A percentile compares a stretch with the other conserved stretches of the same genome.
Evolutionary conservation across 2,329 filamentous ascomycete species (phyloP).

Genomic region (Aspergillus calidoustus): DNA sequence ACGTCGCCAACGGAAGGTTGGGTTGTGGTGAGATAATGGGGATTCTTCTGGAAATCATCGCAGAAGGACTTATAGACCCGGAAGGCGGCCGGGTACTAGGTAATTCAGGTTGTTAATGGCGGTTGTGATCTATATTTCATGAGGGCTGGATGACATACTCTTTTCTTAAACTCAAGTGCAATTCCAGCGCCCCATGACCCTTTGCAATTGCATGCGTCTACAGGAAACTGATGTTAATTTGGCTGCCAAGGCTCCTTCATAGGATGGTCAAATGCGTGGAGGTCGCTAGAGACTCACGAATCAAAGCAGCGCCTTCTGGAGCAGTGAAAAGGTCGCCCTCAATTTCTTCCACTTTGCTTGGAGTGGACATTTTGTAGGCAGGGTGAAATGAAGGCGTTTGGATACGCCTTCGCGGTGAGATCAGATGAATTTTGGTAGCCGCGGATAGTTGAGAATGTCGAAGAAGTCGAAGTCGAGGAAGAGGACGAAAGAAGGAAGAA

Average conservation of each 20-base stretch:
- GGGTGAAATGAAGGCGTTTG: too few relatives aligned
- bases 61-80: slow-evolving; percentile 55
- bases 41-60: slow-evolving; percentile 24
- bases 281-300: slow-evolving; percentile 45
- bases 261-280: background rate
- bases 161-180: slow-evolving; percentile 54
- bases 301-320: slow-evolving; percentile 54
- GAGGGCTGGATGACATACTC: slow-evolving; percentile 26
- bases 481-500: background rate
- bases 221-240: background rate
- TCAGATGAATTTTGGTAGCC: background rate
- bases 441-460: background rate
- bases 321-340: slow-evolving; percentile 59
- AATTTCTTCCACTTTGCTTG: slow-evolving; percentile 33
- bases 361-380: background rate
- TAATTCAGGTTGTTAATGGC: background rate
- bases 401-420: background rate
- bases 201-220: slow-evolving; percentile 63
- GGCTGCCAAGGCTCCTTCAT: background rate
- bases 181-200: slow-evolving; percentile 65
- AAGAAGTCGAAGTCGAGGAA: background rate
- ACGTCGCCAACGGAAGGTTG: background rate
- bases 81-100: slow-evolving; percentile 58
- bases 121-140: background rate
- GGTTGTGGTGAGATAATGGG: slow-evolving; percentile 20